Conservation (phyloP, 768 basidiomycete species). For the Termitomyces eurrhizus region DNA sequence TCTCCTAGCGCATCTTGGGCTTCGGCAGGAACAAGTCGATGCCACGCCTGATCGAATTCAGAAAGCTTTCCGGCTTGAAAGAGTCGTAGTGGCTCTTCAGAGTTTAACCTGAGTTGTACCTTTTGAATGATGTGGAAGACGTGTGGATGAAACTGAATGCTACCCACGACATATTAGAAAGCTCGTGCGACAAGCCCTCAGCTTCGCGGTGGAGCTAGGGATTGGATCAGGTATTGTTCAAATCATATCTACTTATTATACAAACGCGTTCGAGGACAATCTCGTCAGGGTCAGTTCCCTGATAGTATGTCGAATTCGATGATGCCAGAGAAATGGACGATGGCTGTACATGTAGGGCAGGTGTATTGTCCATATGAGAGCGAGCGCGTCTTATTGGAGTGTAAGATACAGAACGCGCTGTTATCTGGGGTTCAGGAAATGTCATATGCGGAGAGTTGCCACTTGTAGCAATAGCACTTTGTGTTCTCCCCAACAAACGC, state of each 20-base stretch:
- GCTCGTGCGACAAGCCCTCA: conserved; percentile 22
- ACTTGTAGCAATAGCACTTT: conserved; percentile 28
- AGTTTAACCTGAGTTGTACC: conserved; percentile 44
- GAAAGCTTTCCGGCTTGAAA: conserved; percentile 67
- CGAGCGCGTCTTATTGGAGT: conserved; percentile 16
- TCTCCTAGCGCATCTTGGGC: conserved; percentile 69
- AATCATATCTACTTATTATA: not conserved
- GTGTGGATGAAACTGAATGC: conserved; percentile 9
- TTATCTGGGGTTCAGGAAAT: conserved; percentile 51
- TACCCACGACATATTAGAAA: conserved; percentile 38
- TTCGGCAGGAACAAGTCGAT: conserved; percentile 68
- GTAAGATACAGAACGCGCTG: conserved; percentile 39
- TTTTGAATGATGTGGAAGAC: conserved; percentile 13
- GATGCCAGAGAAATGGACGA: conserved; percentile 24
- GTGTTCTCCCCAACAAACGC: conserved; percentile 31
- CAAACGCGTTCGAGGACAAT: conserved; percentile 30
- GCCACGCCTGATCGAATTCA: conserved; percentile 81
- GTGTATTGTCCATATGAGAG: conserved; percentile 29
- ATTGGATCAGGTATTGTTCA: not conserved
- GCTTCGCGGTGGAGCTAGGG: conserved; percentile 13
- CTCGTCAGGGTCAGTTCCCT: conserved; percentile 28
- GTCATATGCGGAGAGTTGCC: conserved; percentile 23
- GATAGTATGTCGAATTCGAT: conserved; percentile 33
- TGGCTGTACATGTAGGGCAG: conserved; percentile 22
- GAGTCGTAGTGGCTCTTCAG: conserved; percentile 57